phyloP scores from a whole-genome alignment of 805 yeast genomes.

The Metschnikowia lunata region DNA sequence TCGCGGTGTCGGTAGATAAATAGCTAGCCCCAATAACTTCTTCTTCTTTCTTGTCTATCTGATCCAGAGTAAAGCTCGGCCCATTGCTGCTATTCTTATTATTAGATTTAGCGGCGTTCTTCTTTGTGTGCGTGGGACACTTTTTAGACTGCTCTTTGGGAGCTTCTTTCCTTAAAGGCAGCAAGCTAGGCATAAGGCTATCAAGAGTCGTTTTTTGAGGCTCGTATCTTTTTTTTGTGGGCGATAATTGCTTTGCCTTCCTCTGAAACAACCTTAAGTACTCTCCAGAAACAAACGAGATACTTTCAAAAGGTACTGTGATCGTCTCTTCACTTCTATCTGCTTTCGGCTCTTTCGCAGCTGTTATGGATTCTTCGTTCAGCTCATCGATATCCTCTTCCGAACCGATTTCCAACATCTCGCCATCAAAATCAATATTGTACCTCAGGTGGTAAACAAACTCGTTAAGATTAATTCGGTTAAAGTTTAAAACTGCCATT shows the following conservation, averaged over 20 bases:
- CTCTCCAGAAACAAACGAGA: conserved; percentile 14
- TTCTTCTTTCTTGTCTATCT: no score
- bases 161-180: not conserved
- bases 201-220: conserved; percentile 30
- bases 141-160: not conserved
- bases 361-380: no score
- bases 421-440: conserved; percentile 2
- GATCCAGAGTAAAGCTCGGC: no score
- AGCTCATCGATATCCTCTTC: no score
- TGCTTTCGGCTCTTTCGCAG: no score
- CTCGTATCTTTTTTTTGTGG: conserved; percentile 13
- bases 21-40: no score
- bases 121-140: not conserved
- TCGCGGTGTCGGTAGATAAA: not conserved
- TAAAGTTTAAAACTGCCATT: conserved; percentile 15
- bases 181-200: conserved; percentile 3
- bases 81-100: no score
- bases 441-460: conserved; percentile 9
- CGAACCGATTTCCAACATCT: not conserved
- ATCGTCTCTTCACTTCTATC: no score
- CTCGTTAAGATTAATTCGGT: conserved; percentile 13
- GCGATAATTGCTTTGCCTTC: conserved; percentile 10
- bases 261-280: conserved; percentile 13
- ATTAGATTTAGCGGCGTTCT: no score
- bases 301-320: conserved; percentile 17